Evolutionary conservation across 2,329 filamentous ascomycete genomes (phyloP), one percentile per base, ranked within the genome.

Genomic region (Fulvia fulva): DNA sequence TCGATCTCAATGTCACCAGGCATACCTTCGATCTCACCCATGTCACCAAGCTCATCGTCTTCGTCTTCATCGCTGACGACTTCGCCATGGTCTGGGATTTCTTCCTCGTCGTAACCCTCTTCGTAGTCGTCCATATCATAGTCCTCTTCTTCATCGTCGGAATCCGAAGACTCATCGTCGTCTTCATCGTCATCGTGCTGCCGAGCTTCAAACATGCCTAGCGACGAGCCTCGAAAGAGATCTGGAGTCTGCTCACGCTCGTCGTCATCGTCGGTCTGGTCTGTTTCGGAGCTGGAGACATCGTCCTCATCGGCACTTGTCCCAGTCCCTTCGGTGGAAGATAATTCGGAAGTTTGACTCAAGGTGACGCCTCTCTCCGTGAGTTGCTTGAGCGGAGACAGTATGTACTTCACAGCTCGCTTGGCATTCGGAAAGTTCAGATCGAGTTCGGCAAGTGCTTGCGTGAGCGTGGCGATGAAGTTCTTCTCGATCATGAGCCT

Each of bases 401-500:
- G 81, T 54, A 99, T 96, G 73, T 96, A 95, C 77, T 97, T 99
- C 69, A 99, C 91, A 14, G 92, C 92, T 49, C 92, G 86, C 78
- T 96, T 96, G 16, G 95, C 90, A 25, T 90, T 88, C 0, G 93
- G 92, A 74, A 95, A 97, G 66, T 95, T 96, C 61, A 99, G 83
- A 71, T 97, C 94, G 59, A 99, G 88, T 68, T 99, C 95, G 19
- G 94, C 91, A 67, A 99, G 92, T 0, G 95, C 96, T 12, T 87
- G 85, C 1, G 94, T 97, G 59, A 99, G 77, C 50, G 93, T 89
- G 23, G 89, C 84, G 61, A 97, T 87, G 72, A 94, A 96, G 56
- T 95, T 91, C 77, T 97, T 99, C 76, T 99, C 94, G 68, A 96
- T 97, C 94, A 99, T 99, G 60, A 97, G 86, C 65, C 91, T 90